Evolutionary conservation across 768 basidiomycete genomes (phyloP), one percentile per base, ranked within the genome.

Genomic region (Chalciporus sphaerocephalus): DNA sequence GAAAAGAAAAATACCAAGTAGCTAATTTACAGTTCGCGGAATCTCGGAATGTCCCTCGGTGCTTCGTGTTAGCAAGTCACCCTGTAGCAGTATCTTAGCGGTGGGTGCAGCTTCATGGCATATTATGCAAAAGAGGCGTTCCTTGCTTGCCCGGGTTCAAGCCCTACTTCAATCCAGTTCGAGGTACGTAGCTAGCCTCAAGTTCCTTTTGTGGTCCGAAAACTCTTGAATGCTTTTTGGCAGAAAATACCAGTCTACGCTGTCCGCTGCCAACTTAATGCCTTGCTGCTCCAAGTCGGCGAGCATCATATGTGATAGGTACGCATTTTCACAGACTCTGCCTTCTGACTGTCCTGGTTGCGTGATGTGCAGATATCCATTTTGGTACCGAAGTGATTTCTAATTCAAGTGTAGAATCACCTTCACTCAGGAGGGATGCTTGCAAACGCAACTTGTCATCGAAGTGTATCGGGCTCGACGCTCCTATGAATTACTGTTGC

Each of bases 371-470:
- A 28, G 11, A 23, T 34, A 23, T 43, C 39, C 41, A 18, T 17
- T n/a, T 38, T 40, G 6, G 30, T 32, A 32, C 30, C 12, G 17
- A 17, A 18, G 20, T 37, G 32, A 22, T 32, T 42, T 13, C 40
- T 49, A 44, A 55, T 44, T 44, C 21, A n/a, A 30, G 40, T 3
- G 16, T 23, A 33, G 15, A 20, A 25, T 7, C 13, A 5, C 9
- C 20, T 46, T 41, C 35, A 34, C 34, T 15, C 21, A 24, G 20
- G 30, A n/a, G 3, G 15, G 15, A 32, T 32, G 30, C 30, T 13
- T 28, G 28, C 13, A 13, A 28, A 11, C n/a, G 30, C n/a, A 32
- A 32, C n/a, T 8, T 7, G n/a, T 32, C 6, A 32, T 32, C 30
- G 30, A 6, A 6, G 15, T 32, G 30, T 32, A 32, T 32, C 15